Conservation (phyloP, 768 basidiomycete species). For the Tricholoma saponaceum region DNA sequence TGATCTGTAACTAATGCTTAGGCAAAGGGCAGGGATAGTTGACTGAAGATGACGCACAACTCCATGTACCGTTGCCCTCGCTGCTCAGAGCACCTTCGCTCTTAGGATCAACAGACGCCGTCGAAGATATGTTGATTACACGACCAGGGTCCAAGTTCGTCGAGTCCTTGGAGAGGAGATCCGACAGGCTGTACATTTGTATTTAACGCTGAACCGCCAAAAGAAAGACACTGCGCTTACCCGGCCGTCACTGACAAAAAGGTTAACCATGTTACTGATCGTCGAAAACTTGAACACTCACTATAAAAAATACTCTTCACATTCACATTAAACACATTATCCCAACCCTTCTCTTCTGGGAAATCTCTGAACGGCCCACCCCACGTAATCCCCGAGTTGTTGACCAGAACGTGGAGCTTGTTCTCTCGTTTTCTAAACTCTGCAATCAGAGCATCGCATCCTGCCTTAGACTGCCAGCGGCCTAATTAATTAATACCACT, state of each 20-base stretch:
- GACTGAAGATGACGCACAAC: constrained; percentile 52
- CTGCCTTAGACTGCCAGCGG: constrained; percentile 60
- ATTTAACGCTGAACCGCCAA: background rate
- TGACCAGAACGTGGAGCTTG: constrained; percentile 79
- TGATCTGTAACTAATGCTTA: constrained; percentile 44
- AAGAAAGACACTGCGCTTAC: constrained; percentile 21
- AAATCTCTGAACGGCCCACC: constrained; percentile 65
- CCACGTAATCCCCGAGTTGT: constrained; percentile 82
- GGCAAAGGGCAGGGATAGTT: background rate
- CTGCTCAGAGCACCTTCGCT: constrained; percentile 49
- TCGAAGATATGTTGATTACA: constrained; percentile 82
- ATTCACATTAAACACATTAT: constrained; percentile 76
- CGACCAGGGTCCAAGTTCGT: constrained; percentile 62
- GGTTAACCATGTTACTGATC: background rate
- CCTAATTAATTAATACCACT: background rate
- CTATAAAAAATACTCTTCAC: constrained; percentile 85
- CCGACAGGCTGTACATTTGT: constrained; percentile 39
- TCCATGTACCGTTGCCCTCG: constrained; percentile 66
- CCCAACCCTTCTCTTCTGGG: constrained; percentile 85
- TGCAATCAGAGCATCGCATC: constrained; percentile 67
- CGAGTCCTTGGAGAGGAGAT: constrained; percentile 62
- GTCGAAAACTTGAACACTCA: constrained; percentile 29
- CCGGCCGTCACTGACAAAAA: constrained; percentile 47
- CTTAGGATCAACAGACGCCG: constrained; percentile 49
- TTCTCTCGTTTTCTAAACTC: constrained; percentile 66